Base-by-base conservation (phyloP, 2,329 filamentous ascomycete species). In the Aspergillus pseudoglaucus region DNA sequence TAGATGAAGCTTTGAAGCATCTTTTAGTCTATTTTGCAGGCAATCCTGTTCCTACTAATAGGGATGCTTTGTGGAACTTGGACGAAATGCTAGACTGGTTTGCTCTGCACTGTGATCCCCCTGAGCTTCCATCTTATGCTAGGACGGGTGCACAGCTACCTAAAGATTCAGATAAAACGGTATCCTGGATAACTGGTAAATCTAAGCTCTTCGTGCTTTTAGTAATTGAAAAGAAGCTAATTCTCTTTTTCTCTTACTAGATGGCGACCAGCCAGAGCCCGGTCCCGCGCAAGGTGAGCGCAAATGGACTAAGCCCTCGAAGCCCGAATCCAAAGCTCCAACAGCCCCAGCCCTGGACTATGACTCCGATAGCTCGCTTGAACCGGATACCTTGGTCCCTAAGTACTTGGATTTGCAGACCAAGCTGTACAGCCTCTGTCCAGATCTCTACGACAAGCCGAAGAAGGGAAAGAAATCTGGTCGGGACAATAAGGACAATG, bases 21-120 rank as follows among this genome's bases (percentile, higher is more conserved):
- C 76, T 89, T 40, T 68, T 90, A 47, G 77, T 83, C 38, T 83
- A 86, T 54, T 82, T 82, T 23, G 77, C 83, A 25, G 83, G 82
- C 52, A 77, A 85, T 47, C 71, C 75, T 2, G 60, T 73, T 18
- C 61, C 50, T 9, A 70, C 72, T 17, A 74, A 67, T 51, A 85
- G 82, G 56, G 86, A 89, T 53, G 77, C 77, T 39, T 79, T 90
- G 12, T 95, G 89, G 87, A 90, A 90, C 8, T 72, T 97, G 32
- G 85, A 94, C 52, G 90, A 95, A 68, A 83, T 87, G 22, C 67
- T 98, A 17, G 88, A 96, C 58, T 95, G 90, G 88, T 77, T 97
- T 46, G 88, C 89, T n/a, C 75, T 88, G 54, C 81, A 93, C 62
- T 88, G 85, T 58, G 71, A 77, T 12, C 71, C 76, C 53, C 79